Conservation (phyloP, 139 green algal genomes). For the Chlamydomonas incerta region DNA sequence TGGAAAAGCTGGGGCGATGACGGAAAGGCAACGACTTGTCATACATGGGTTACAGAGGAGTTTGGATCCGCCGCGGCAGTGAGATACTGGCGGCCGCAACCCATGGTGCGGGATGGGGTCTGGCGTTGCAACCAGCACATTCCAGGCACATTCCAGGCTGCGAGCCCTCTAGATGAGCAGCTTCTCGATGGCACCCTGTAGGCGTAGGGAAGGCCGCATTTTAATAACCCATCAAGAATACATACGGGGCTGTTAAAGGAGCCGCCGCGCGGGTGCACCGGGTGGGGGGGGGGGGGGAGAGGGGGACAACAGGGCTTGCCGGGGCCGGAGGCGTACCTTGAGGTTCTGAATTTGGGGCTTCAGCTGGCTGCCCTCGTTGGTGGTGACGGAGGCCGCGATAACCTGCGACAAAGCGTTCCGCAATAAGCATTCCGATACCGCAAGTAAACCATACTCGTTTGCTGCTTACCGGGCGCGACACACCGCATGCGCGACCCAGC, state of each 20-base stretch:
- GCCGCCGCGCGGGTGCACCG: too few species aligned
- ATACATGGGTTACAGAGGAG: background rate
- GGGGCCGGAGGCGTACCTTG: slow-evolving; percentile 75
- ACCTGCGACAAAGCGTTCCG: slow-evolving; percentile 52
- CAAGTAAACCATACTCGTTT: too few species aligned
- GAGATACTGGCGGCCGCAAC: background rate
- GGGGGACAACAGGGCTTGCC: too few species aligned
- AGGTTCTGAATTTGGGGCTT: slow-evolving; percentile 96
- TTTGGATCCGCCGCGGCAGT: background rate
- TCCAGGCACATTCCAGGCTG: too few species aligned
- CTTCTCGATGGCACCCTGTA: slow-evolving; percentile 92
- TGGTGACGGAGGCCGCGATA: slow-evolving; percentile 94
- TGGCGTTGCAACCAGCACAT: background rate
- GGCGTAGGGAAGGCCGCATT: background rate
- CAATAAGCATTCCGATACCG: background rate
- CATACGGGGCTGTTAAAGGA: too few species aligned
- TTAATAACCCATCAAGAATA: too few species aligned
- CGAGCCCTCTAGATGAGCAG: slow-evolving; percentile 88
- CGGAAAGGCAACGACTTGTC: too few species aligned
- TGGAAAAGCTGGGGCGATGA: too few species aligned
- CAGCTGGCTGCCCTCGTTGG: slow-evolving; percentile 98
- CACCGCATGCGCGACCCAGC: slow-evolving; percentile 96
- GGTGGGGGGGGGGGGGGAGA: background rate
- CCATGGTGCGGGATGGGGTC: background rate
- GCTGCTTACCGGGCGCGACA: slow-evolving; percentile 83